Conservation (phyloP, 306 rosid genomes). For the Carpinus viminea region DNA sequence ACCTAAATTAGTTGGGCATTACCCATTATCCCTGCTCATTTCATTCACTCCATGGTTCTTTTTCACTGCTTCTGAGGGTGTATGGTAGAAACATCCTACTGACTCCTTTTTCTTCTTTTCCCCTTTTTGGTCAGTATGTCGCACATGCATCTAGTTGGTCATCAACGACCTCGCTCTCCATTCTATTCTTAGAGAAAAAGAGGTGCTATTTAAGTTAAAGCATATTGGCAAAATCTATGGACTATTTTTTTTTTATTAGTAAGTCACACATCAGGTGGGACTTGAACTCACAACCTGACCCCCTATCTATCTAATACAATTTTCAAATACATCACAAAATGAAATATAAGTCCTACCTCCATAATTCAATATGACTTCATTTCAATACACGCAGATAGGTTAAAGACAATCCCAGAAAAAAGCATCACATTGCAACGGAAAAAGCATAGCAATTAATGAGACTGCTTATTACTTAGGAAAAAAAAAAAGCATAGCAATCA, state of each 20-base stretch:
- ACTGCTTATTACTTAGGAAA: no score
- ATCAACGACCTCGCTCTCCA: neutral
- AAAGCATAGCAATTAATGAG: neutral
- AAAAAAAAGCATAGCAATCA: neutral
- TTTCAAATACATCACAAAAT: neutral
- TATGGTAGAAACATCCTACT: neutral
- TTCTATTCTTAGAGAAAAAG: neutral
- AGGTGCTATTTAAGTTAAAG: neutral
- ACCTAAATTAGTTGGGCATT: neutral
- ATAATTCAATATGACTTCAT: neutral
- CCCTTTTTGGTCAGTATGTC: neutral
- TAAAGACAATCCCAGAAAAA: neutral
- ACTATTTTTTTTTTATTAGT: neutral
- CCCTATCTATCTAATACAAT: neutral
- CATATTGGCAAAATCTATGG: constrained; percentile 16
- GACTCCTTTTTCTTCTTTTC: neutral
- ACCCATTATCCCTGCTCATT: constrained; percentile 1
- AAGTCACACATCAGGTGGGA: neutral
- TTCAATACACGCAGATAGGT: neutral
- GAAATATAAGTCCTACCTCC: neutral
- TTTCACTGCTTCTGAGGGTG: constrained; percentile 5
- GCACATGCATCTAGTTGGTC: neutral
- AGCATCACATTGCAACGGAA: neutral
- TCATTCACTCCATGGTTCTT: constrained; percentile 7
- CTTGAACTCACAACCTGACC: no score